These are phyloP conservation scores for Globisporangium polare DNA, from an alignment of 352 stramenopile genomes.

Conservation along the genomic window DNA sequence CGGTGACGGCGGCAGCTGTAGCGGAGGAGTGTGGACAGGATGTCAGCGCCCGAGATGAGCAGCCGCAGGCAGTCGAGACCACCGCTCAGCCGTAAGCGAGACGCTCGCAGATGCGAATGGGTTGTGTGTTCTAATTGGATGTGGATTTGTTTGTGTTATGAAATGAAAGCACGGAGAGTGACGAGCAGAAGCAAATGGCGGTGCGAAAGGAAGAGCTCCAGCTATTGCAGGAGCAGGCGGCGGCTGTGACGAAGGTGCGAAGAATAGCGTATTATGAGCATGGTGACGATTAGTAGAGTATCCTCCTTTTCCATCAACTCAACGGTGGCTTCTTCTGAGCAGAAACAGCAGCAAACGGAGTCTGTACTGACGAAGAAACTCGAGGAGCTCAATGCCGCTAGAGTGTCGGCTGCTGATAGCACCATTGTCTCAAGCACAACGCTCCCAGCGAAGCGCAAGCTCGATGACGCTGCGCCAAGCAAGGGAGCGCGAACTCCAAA, in stretches of 20 bases:
- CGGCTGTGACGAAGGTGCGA: constrained; percentile 27
- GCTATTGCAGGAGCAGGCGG: constrained; percentile 26
- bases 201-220: constrained; percentile 36
- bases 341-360: constrained; percentile 14
- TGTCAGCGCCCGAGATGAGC: too few species aligned
- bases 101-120: not conserved
- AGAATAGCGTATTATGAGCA: too few species aligned
- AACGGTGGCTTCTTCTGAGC: not conserved
- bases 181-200: not conserved
- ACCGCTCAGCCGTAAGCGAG: not conserved
- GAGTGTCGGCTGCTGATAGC: not conserved
- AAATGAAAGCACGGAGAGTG: not conserved
- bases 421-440: not conserved
- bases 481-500: not conserved
- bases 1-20: not conserved
- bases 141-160: not conserved
- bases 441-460: constrained; percentile 13
- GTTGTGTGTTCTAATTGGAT: not conserved
- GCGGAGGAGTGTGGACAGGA: not conserved
- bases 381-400: constrained; percentile 4
- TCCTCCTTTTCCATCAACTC: too few species aligned
- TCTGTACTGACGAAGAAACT: constrained; percentile 8
- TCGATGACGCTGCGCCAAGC: not conserved
- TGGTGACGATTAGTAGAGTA: too few species aligned
- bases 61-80: not conserved